Percentiles rank a stretch among this genome's conserved stretches.
These are phyloP conservation scores for Cicer chorassanicum DNA, from an alignment of 306 rosid species.

Conservation along the genomic window DNA sequence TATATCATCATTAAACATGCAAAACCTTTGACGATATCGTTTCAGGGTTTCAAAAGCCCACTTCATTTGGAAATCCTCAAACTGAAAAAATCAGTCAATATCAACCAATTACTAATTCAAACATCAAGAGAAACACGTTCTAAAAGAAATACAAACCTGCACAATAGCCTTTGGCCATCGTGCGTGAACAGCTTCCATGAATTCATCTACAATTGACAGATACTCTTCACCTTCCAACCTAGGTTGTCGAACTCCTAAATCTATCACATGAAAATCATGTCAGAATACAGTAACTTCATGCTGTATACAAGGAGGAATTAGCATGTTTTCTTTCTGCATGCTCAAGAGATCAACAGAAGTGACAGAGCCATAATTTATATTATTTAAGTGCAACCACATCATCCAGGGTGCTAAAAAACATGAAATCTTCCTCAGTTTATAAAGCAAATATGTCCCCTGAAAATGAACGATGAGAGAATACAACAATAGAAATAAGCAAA, in stretches of 20 bases:
- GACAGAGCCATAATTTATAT: constrained; percentile 22
- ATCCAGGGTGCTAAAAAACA: constrained; percentile 24
- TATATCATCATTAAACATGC: constrained; percentile 99
- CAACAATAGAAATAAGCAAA: constrained; percentile 24
- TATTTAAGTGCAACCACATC: constrained; percentile 14
- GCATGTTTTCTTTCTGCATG: constrained; percentile 15
- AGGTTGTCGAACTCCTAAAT: constrained; percentile 96
- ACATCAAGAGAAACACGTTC: constrained; percentile 37
- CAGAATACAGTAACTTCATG: constrained; percentile 46
- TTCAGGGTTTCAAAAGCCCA: constrained; percentile 98
- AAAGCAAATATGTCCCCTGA: constrained; percentile 38
- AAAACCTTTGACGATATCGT: constrained; percentile 86
- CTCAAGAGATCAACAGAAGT: constrained; percentile 36
- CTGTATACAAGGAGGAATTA: constrained; percentile 39
- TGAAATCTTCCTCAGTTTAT: constrained; percentile 21
- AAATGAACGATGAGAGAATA: constrained; percentile 30
- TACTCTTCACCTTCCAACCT: constrained; percentile 99
- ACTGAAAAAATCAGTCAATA: constrained; percentile 61
- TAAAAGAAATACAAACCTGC: constrained; percentile 67
- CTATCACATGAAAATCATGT: constrained; percentile 66
- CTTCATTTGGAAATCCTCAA: constrained; percentile 99
- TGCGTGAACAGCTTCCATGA: constrained; percentile 91
- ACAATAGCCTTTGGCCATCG: constrained; percentile 99
- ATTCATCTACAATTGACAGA: constrained; percentile 88
- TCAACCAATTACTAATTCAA: constrained; percentile 46